phyloP scores from a whole-genome alignment of 768 basidiomycete genomes.

The Russula virescens region DNA sequence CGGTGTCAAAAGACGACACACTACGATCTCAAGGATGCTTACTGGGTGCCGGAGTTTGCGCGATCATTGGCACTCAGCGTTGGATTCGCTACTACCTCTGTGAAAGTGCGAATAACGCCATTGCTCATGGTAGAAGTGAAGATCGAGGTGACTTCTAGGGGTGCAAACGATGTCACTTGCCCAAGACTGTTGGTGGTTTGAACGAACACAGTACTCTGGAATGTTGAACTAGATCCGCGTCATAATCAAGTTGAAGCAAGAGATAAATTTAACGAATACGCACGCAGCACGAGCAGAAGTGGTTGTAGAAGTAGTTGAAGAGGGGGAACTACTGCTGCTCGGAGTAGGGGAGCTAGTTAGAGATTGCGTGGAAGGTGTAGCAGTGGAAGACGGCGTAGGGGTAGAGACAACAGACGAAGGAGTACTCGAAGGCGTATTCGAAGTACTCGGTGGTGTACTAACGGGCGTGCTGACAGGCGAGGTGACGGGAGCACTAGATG shows the following conservation, averaged over 20 bases:
- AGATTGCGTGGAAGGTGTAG: background rate
- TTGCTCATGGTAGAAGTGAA: slow-evolving; percentile 49
- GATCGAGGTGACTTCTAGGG: slow-evolving; percentile 51
- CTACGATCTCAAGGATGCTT: slow-evolving; percentile 6
- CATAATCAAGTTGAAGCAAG: slow-evolving; percentile 10
- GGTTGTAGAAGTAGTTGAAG: background rate
- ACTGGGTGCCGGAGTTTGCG: slow-evolving; percentile 45
- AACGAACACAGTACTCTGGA: slow-evolving; percentile 47
- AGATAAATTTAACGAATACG: slow-evolving; percentile 25
- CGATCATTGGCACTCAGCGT: slow-evolving; percentile 52
- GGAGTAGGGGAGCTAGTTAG: background rate
- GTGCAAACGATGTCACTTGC: slow-evolving; percentile 42
- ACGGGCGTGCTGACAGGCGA: slow-evolving; percentile 2
- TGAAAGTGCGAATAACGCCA: slow-evolving; percentile 53
- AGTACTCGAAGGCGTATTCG: background rate
- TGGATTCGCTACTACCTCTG: slow-evolving; percentile 62
- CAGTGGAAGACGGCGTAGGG: background rate
- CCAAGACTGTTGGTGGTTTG: slow-evolving; percentile 58
- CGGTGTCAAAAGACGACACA: background rate
- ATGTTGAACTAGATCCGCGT: slow-evolving; percentile 41
- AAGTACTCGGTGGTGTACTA: background rate
- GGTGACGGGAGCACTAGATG: background rate
- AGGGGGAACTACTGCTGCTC: background rate
- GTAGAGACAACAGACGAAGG: background rate
- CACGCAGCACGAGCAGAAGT: slow-evolving; percentile 17